These are phyloP conservation scores for Trichodelitschia bisporula DNA, from an alignment of 495 filamentous ascomycete species.

Conservation along the genomic window DNA sequence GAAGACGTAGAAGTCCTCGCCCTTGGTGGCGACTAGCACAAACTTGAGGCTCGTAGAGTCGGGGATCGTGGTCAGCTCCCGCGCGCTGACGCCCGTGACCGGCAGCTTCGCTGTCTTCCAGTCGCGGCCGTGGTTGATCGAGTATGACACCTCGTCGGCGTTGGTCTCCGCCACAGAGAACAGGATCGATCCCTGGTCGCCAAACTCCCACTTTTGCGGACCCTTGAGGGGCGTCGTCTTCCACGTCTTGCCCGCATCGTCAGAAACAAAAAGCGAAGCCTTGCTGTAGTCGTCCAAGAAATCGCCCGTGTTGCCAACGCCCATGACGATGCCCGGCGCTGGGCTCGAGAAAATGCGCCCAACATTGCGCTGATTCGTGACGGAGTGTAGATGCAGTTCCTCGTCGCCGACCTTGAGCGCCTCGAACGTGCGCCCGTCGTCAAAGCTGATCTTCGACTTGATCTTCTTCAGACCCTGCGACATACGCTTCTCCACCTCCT, in stretches of 20 bases:
- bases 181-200: conserved; percentile 70
- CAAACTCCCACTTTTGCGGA: conserved; percentile 90
- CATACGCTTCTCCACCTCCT: conserved; percentile 35
- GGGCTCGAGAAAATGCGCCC: conserved; percentile 85
- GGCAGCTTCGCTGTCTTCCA: conserved; percentile 45
- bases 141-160: conserved; percentile 50
- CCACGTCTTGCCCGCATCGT: conserved; percentile 81
- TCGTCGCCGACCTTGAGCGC: conserved; percentile 31
- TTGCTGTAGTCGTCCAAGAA: conserved; percentile 37
- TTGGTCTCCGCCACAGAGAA: conserved; percentile 39
- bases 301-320: conserved; percentile 65
- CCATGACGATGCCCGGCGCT: conserved; percentile 82
- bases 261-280: conserved; percentile 63
- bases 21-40: conserved; percentile 32
- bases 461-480: conserved; percentile 33
- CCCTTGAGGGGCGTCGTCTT: conserved; percentile 38
- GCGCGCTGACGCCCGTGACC: conserved; percentile 31
- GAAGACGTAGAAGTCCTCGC: conserved; percentile 28
- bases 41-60: conserved; percentile 87
- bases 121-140: conserved; percentile 60
- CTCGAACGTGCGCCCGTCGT: conserved; percentile 67
- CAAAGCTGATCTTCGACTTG: conserved; percentile 65
- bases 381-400: conserved; percentile 65
- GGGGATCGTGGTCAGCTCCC: conserved; percentile 55
- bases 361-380: conserved; percentile 53